Evolutionary conservation across 352 stramenopile genomes (phyloP), one percentile per base, ranked within the genome.

Genomic region (Globisporangium radiosum): DNA sequence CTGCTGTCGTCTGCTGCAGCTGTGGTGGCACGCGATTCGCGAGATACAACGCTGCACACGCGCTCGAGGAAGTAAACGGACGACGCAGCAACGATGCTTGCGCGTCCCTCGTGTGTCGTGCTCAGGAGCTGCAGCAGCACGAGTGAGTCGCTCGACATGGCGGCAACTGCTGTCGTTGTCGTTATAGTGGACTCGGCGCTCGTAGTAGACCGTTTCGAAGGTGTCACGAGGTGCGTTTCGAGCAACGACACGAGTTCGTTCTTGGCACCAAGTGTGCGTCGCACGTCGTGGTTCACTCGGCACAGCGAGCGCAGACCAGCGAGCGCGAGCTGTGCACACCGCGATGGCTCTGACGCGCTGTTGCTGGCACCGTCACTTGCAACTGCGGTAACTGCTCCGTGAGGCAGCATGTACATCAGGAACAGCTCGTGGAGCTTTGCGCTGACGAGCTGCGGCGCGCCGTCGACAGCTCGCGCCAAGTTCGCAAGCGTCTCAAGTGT

Each of bases 401-500:
- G 11, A 5, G 4, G 25, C 7, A 83, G 53, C 17, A 85, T 40
- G 48, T 65, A 82, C 13, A 63, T 65, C 33, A 84, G 48, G 45
- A 82, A 81, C 39, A 85, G 66, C 14, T 70, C 71, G 17, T 79
- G 75, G 15, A 87, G 55, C 53, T 85, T 87, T 14, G 61, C 71
- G 8, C 66, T 60, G 8, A 70, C 49, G 15, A 89, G 54, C 7
- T 64, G 57, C 0, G 60, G 51, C 7, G 57, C 66, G 10, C 76
- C 72, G 14, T 47, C 66, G 33, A 4, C 9, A 1, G 9, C 43
- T 49, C 51, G 69, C 42, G 76, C 63, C 13, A 89, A 52, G 51
- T 86, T 86, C 0, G 65, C 65, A 7, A 89, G 70, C 45, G 78
- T 81, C 60, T 85, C 63, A 38, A 87, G 63, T 0, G 71, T 84